Base-by-base conservation (phyloP, 306 rosid species). In the Ziziphus jujuba region DNA sequence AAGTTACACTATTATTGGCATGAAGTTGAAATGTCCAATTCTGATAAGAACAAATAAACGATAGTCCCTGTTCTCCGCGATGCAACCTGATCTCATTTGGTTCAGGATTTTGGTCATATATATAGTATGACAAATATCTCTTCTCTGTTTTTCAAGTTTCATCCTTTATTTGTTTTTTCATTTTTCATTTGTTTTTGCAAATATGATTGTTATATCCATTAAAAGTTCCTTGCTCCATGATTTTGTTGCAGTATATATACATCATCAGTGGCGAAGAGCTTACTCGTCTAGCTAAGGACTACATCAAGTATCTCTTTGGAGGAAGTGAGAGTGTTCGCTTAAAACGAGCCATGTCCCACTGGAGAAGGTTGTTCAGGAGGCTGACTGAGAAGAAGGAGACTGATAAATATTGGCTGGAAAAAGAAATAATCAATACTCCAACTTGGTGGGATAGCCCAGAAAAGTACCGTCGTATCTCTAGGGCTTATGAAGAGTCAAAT, bases 191-290 rank as follows among this genome's bases (percentile, higher is more conserved):
- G 24, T 8, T 16, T 16, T 6, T n/a, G 21, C 4, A 20, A 34
- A 12, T 11, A 19, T 33, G 45, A 36, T 21, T 17, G 25, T 59
- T 24, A 34, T 33, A 38, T 49, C 34, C 19, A 3, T 31, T 78
- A 51, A 76, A 72, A 34, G 33, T 40, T 72, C 33, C 44, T 22
- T 2, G 21, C 48, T 35, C 19, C 13, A 23, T 62, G 6, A 51
- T 48, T 66, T 73, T 69, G 28, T 43, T 22, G 77, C 96, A 92
- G 98, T 92, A 92, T 69, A 59, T 83, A 25, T 90, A 66, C 72
- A 85, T 83, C 71, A 82, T 90, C 52, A 75, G 9, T 28, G 97
- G 98, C 12, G 78, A 84, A 73, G 97, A 92, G 76, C 71, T 83
- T 33, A 38, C 77, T 34, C 80, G 77, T 72, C 88, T 92, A 50